Evolutionary conservation across 1,284 basidiomycete genomes (phyloP), one percentile per base, ranked within the genome.

Genomic region (Melampsora larici-populina): DNA sequence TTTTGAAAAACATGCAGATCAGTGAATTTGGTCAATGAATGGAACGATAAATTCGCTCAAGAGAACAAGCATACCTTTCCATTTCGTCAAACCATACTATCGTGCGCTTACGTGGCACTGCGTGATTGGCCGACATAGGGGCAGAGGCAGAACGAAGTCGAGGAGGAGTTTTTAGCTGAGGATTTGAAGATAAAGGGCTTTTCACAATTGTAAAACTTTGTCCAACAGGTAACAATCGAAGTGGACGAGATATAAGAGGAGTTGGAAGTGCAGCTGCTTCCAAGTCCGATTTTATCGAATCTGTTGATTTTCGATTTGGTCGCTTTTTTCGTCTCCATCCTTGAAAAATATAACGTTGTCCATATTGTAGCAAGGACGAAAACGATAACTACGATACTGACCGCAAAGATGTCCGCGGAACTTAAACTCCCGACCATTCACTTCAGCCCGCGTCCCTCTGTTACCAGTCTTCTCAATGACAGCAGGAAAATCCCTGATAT

Each of bases 31-130:
- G 6, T 7, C 40, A 7, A 43, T 43, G 40, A 13, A 43, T 43
- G 13, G 1, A 7, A 43, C 6, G 40, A 13, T n/a, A 9, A 13
- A 43, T 4, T 43, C 40, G 1, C 1, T 13, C 5, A 58, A 24
- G 26, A 29, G 15, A n/a, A 58, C 13, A 58, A 58, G 1, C 55
- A 24, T 29, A 58, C 55, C 55, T 58, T 58, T 11, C n/a, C 13
- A n/a, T 8, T 58, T 58, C 55, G 55, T 58, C 55, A 58, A 58
- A 58, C 55, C 55, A 58, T 58, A 58, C 55, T 58, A 58, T 58
- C 13, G 55, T 58, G 21, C 55, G 55, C 26, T 58, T n/a, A n/a
- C 55, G 55, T 58, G 21, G n/a, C 6, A 7, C n/a, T n/a, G 26
- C 21, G 26, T 58, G 55, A n/a, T 58, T 15, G 55, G 55, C 21